These are phyloP conservation scores for Penicillium atrosanguineum DNA, from an alignment of 495 filamentous ascomycete species.

Conservation along the genomic window DNA sequence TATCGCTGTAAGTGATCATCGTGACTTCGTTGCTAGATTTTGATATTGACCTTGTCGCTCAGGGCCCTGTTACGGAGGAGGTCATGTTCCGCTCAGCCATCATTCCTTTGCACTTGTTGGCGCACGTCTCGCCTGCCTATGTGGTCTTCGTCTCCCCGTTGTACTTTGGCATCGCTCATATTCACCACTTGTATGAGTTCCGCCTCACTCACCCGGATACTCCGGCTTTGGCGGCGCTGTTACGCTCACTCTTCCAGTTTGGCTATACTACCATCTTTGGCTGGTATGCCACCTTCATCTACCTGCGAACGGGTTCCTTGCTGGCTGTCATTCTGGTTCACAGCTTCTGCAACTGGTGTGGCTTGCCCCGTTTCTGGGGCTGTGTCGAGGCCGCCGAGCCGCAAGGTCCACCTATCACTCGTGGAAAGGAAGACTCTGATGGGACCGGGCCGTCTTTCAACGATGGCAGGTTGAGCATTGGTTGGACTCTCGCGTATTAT, in stretches of 20 bases:
- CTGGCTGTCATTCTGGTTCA: slow-evolving; percentile 71
- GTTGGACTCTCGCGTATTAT: slow-evolving; percentile 80
- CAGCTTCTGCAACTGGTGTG: slow-evolving; percentile 89
- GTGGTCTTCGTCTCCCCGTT: slow-evolving; percentile 80
- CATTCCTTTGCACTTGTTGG: slow-evolving; percentile 77
- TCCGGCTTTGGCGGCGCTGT: slow-evolving; percentile 52
- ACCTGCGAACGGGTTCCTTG: slow-evolving; percentile 78
- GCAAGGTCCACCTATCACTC: slow-evolving; percentile 27
- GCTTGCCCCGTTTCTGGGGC: slow-evolving; percentile 85
- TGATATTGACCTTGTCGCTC: slow-evolving; percentile 10
- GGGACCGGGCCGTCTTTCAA: slow-evolving; percentile 13
- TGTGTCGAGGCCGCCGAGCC: slow-evolving; percentile 52
- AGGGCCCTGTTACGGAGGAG: slow-evolving; percentile 92
- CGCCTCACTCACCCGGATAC: slow-evolving; percentile 73
- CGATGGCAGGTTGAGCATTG: slow-evolving; percentile 33
- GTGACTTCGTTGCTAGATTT: not conserved
- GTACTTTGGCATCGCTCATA: slow-evolving; percentile 91
- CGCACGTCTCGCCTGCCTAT: slow-evolving; percentile 52
- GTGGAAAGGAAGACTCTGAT: slow-evolving; percentile 44
- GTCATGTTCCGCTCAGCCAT: slow-evolving; percentile 85
- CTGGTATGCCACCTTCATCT: slow-evolving; percentile 89
- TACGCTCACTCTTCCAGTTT: slow-evolving; percentile 80
- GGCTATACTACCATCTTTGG: slow-evolving; percentile 93
- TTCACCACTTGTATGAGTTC: slow-evolving; percentile 97
- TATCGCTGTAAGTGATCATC: slow-evolving; percentile 51